phyloP scores from a whole-genome alignment of 2,329 filamentous ascomycete species.

The Neopestalotiopsis sp. region DNA sequence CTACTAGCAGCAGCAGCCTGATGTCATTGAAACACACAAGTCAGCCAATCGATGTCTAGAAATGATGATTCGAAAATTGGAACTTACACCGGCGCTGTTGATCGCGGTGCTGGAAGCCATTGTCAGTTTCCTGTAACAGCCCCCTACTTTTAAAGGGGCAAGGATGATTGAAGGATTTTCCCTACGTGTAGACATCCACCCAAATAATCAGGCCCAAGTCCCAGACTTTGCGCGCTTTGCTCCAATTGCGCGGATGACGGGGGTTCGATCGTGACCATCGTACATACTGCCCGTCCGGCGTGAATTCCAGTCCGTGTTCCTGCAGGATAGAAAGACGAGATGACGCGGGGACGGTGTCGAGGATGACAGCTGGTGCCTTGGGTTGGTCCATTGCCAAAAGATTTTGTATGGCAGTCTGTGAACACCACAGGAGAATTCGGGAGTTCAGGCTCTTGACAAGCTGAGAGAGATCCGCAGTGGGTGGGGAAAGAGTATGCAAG shows the following conservation, averaged over 20 bases:
- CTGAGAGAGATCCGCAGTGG: background rate
- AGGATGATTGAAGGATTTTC: background rate
- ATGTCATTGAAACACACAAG: background rate
- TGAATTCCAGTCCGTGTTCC: constrained; percentile 3
- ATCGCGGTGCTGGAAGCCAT: background rate
- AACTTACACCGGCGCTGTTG: constrained; percentile 9
- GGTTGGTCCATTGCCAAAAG: constrained; percentile 1
- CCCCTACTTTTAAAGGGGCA: background rate
- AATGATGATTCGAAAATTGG: background rate
- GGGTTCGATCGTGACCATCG: constrained; percentile 2
- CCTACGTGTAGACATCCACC: constrained; percentile 5
- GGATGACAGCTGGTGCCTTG: background rate
- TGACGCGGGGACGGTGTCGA: constrained; percentile 1
- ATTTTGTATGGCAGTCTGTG: background rate
- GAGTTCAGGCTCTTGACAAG: background rate
- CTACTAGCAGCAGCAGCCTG: constrained; percentile 7
- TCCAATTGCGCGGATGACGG: constrained; percentile 7
- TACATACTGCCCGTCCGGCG: constrained; percentile 2
- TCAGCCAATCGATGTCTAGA: background rate
- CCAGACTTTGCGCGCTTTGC: constrained; percentile 1
- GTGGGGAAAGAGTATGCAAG: background rate
- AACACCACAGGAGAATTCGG: background rate
- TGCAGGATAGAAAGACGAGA: constrained; percentile 4
- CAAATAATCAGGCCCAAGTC: constrained; percentile 8
- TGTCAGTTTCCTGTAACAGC: constrained; percentile 4